Evolutionary conservation across 768 basidiomycete species (phyloP), one percentile per base, ranked within the genome.

Genomic region (Lactarius pseudohatsudake): DNA sequence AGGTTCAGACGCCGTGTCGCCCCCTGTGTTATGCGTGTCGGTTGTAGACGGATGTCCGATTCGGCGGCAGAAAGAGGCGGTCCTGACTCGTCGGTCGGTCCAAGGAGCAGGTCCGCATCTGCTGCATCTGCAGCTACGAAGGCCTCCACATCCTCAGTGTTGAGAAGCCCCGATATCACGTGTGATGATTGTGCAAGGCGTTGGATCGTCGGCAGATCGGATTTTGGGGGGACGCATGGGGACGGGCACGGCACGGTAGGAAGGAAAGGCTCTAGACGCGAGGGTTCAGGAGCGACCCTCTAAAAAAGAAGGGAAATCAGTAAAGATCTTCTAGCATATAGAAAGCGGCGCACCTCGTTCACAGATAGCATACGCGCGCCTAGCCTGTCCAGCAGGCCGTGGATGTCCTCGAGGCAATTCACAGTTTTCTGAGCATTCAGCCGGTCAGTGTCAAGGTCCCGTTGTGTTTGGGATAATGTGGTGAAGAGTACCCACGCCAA

Each of bases 291-390:
- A 2, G 79, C 74, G 5, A 78, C 73, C 62, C 79, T 79, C 84
- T 87, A 69, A 41, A 40, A 53, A 10, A 1, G n/a, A 50, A 63
- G 15, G 15, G 38, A 40, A 15, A 40, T 57, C 30, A 18, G 53
- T 18, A 60, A 15, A 6, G 3, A 32, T 28, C 10, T 34, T 53
- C 11, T 34, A 9, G 32, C 32, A 34, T 34, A 34, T 34, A 9
- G 32, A 34, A 0, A 34, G 32, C 8, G 16, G 68, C 76, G 30
- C 20, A 90, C 90, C 75, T 84, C 78, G 58, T 86, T 82, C 1
- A 86, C 78, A 3, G 81, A 81, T 47, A 78, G 77, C 68, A 88
- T 77, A 65, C 82, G 79, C 3, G 72, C 72, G 58, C 91, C 86
- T 34, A 89, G 76, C 34, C 78, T 77, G 64, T 87, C 84, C 6